phyloP scores from a whole-genome alignment of 176 grass and related monocot genomes.

The Carex littledalei region DNA sequence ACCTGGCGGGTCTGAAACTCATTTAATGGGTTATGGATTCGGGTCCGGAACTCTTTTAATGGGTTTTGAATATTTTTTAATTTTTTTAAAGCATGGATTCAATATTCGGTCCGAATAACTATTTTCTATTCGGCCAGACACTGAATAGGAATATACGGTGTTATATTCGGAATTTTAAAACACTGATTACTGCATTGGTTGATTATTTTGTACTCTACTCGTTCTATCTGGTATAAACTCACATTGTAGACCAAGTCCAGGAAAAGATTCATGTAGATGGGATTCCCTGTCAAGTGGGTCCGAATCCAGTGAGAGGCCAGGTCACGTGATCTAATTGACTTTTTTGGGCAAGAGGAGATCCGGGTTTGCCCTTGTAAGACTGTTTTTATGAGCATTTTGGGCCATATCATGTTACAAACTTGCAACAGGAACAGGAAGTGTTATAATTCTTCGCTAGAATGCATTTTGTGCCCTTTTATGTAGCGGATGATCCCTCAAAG shows the following conservation, averaged over 20 bases:
- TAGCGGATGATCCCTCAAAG: background rate
- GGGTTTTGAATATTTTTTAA: too few relatives aligned
- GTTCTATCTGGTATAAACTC: background rate
- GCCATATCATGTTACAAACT: background rate
- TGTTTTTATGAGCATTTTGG: background rate
- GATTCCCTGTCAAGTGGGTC: conserved; percentile 6
- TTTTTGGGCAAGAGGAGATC: background rate
- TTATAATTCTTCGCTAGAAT: background rate
- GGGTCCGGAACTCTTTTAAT: too few relatives aligned
- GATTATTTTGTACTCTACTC: background rate
- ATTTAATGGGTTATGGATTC: too few relatives aligned
- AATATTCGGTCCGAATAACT: too few relatives aligned
- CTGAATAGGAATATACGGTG: too few relatives aligned
- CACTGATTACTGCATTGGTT: too few relatives aligned
- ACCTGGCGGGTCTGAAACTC: too few relatives aligned
- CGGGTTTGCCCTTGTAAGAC: background rate
- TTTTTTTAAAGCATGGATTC: too few relatives aligned
- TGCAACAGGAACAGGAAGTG: background rate
- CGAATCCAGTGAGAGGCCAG: background rate
- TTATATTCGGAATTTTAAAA: too few relatives aligned
- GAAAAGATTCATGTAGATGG: background rate
- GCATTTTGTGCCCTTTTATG: background rate
- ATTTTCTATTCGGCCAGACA: too few relatives aligned
- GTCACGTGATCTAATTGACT: background rate
- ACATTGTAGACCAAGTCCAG: background rate